Percentiles rank a stretch among this genome's conserved stretches.
Evolutionary conservation across 176 grass and related monocot genomes (phyloP).

Genomic region (Ampelocalamus luodianensis): DNA sequence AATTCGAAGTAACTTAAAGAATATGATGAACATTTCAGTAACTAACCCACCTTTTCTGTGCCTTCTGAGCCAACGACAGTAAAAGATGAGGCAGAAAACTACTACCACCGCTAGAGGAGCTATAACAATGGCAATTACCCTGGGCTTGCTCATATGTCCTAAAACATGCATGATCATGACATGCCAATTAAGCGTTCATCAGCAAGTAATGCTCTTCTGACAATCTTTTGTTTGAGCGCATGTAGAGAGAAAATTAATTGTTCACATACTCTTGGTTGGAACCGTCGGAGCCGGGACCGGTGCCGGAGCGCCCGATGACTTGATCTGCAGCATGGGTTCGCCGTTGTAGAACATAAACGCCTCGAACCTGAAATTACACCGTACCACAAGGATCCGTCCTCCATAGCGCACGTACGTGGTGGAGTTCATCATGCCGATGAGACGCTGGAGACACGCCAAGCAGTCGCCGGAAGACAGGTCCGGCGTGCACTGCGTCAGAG

Average conservation of each 20-base stretch:
- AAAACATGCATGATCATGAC: not conserved
- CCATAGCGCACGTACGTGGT: not conserved
- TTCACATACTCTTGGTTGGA: not conserved
- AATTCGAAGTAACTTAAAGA: not conserved
- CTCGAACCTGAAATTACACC: slow-evolving; percentile 37
- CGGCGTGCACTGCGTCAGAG: slow-evolving; percentile 41
- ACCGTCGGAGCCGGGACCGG: not conserved
- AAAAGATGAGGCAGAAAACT: slow-evolving; percentile 17
- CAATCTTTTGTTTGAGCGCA: not conserved
- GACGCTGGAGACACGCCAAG: slow-evolving; percentile 9
- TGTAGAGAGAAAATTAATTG: not conserved
- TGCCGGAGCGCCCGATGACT: not conserved
- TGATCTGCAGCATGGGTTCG: not conserved
- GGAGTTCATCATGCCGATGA: slow-evolving; percentile 32
- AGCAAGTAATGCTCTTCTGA: not conserved
- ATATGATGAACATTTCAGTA: not conserved
- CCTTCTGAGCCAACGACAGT: not conserved
- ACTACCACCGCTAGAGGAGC: not conserved
- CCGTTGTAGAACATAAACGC: not conserved
- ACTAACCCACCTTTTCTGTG: slow-evolving; percentile 20
- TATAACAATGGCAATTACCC: not conserved
- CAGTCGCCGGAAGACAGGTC: slow-evolving; percentile 31
- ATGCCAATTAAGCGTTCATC: not conserved
- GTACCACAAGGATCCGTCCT: slow-evolving; percentile 17
- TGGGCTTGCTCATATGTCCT: not conserved